Conservation (phyloP, 148 eudicot species). For the Rhododendron simsii region DNA sequence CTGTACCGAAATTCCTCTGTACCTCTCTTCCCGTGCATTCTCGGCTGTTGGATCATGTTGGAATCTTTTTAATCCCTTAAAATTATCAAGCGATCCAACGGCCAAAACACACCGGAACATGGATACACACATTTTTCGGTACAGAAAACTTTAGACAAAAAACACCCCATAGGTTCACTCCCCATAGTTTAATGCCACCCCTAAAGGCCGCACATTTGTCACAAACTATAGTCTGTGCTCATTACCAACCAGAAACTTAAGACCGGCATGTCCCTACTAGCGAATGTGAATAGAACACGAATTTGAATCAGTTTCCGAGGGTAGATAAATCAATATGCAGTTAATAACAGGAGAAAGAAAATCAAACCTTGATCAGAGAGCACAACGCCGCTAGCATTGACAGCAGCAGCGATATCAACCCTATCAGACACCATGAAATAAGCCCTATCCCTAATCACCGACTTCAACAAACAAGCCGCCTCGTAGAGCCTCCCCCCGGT, state of each 20-base stretch:
- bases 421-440: slow-evolving; percentile 74
- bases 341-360: background rate
- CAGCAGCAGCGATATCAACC: slow-evolving; percentile 91
- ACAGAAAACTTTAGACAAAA: background rate
- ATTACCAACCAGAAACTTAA: background rate
- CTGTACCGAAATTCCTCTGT: no score
- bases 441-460: slow-evolving; percentile 76
- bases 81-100: background rate
- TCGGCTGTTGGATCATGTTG: background rate
- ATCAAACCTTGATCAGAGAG: slow-evolving; percentile 78
- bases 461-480: slow-evolving; percentile 79
- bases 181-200: background rate
- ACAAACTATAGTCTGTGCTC: background rate
- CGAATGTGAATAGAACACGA: background rate
- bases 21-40: background rate
- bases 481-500: slow-evolving; percentile 72
- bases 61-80: no score
- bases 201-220: background rate
- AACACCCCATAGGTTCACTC: background rate
- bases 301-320: background rate
- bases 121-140: no score
- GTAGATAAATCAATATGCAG: background rate
- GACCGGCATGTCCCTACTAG: background rate
- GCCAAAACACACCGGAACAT: no score
- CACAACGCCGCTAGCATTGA: slow-evolving; percentile 80